These are phyloP conservation scores for Marvania coccoides DNA, from an alignment of 139 green algal genomes.

Conservation along the genomic window DNA sequence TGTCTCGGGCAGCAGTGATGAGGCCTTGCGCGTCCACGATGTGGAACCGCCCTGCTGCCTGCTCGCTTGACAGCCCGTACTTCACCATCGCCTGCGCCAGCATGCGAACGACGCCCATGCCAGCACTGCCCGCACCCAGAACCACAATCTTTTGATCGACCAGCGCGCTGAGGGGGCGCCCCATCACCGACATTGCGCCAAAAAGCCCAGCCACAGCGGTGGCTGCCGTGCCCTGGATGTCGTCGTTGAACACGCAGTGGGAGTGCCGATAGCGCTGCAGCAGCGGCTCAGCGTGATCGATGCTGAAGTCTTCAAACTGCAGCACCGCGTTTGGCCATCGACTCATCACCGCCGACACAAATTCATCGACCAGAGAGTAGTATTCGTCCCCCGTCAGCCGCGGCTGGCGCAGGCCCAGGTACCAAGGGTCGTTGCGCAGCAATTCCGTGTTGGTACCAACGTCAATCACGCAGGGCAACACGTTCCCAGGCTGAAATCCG, in stretches of 20 bases:
- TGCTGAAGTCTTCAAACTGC: constrained; percentile 75
- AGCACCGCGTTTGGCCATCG: constrained; percentile 56
- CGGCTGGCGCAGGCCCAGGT: constrained; percentile 59
- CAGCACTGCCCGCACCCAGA: constrained; percentile 60
- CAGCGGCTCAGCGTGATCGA: constrained; percentile 42
- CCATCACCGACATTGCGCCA: constrained; percentile 35
- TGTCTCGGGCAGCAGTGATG: constrained; percentile 32
- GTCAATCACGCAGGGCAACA: constrained; percentile 84
- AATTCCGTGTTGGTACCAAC: constrained; percentile 78
- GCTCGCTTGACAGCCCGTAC: constrained; percentile 37
- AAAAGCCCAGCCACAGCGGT: constrained; percentile 54
- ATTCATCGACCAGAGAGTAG: constrained; percentile 65
- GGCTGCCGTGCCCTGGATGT: constrained; percentile 64
- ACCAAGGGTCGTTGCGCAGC: constrained; percentile 51
- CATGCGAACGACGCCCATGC: constrained; percentile 57
- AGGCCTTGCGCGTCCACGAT: constrained; percentile 56
- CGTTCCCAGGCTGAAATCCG: constrained; percentile 74
- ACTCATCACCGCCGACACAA: constrained; percentile 55
- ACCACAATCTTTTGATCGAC: constrained; percentile 54
- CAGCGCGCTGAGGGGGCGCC: constrained; percentile 29
- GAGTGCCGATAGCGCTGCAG: constrained; percentile 58
- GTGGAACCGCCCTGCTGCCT: constrained; percentile 60
- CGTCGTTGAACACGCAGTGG: constrained; percentile 67
- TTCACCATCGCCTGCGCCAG: constrained; percentile 61
- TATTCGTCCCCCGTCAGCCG: constrained; percentile 67